These are phyloP conservation scores for Colletotrichum abscissum DNA, from an alignment of 2,329 filamentous ascomycete species.

Conservation along the genomic window DNA sequence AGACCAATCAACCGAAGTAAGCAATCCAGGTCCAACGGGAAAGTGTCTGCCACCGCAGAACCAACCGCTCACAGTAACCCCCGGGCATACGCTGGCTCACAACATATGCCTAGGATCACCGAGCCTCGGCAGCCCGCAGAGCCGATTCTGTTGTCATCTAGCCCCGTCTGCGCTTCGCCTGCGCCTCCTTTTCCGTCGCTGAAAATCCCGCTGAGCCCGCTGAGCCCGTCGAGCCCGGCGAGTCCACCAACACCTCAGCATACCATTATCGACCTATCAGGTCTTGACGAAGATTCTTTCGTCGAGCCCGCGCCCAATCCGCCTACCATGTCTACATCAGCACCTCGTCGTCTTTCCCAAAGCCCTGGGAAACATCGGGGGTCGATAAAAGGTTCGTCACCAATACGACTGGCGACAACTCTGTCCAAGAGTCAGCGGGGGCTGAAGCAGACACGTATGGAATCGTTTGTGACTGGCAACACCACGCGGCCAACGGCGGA, in stretches of 20 bases:
- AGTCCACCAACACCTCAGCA: background rate
- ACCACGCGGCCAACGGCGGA: background rate
- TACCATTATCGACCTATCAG: constrained; percentile 16
- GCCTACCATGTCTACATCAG: background rate
- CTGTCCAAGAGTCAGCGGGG: constrained; percentile 8
- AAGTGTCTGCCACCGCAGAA: constrained; percentile 38
- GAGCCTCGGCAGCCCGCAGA: constrained; percentile 42
- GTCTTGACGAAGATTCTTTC: background rate
- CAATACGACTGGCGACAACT: background rate
- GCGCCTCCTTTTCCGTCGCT: constrained; percentile 40
- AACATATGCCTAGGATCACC: constrained; percentile 50
- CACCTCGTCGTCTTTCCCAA: background rate
- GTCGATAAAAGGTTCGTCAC: background rate
- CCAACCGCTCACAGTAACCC: constrained; percentile 42
- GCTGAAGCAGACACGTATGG: constrained; percentile 44
- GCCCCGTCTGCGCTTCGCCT: constrained; percentile 50
- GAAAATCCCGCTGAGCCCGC: constrained; percentile 1
- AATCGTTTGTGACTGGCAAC: constrained; percentile 19
- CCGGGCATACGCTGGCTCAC: constrained; percentile 58
- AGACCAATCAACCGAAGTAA: constrained; percentile 43
- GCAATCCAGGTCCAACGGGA: constrained; percentile 42
- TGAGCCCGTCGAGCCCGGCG: background rate
- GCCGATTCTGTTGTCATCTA: constrained; percentile 58
- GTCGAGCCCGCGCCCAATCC: background rate
- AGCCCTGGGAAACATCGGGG: background rate